Evolutionary conservation across 2,329 filamentous ascomycete genomes (phyloP).

Genomic region (Cadophora sp.): DNA sequence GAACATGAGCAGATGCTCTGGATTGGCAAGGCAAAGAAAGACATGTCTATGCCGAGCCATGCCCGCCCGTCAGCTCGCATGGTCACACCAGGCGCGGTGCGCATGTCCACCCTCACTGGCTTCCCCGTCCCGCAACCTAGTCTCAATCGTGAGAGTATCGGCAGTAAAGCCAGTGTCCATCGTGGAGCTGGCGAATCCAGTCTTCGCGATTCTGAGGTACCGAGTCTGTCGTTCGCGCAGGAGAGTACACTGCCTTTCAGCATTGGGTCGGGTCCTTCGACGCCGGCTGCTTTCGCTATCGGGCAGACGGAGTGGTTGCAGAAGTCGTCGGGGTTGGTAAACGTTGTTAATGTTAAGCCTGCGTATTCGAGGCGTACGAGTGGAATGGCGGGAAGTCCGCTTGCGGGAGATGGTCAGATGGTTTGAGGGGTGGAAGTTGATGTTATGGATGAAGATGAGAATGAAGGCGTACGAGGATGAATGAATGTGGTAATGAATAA

Average conservation of each 20-base stretch:
- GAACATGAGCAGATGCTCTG: conserved; percentile 68
- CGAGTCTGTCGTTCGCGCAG: not conserved
- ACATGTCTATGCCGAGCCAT: conserved; percentile 11
- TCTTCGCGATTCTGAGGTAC: not conserved
- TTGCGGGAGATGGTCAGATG: not conserved
- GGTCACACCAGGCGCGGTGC: not conserved
- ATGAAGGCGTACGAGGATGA: not conserved
- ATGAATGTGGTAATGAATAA: conserved; percentile 5
- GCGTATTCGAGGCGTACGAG: conserved; percentile 3
- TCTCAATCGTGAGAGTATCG: not conserved
- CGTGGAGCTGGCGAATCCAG: not conserved
- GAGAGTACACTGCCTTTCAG: conserved; percentile 15
- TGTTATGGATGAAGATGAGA: not conserved
- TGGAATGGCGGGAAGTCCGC: conserved; percentile 2
- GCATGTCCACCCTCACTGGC: not conserved
- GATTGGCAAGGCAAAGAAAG: conserved; percentile 24
- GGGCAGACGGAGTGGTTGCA: conserved; percentile 14
- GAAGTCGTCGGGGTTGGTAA: not conserved
- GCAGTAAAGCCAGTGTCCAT: not conserved
- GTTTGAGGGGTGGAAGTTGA: not conserved
- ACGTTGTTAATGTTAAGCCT: conserved; percentile 8
- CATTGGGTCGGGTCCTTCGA: conserved; percentile 9
- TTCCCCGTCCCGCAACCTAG: not conserved
- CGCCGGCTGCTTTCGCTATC: not conserved
- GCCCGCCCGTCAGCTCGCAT: not conserved